Conservation (phyloP, 2,329 filamentous ascomycete genomes). For the Botrytis fragariae region DNA sequence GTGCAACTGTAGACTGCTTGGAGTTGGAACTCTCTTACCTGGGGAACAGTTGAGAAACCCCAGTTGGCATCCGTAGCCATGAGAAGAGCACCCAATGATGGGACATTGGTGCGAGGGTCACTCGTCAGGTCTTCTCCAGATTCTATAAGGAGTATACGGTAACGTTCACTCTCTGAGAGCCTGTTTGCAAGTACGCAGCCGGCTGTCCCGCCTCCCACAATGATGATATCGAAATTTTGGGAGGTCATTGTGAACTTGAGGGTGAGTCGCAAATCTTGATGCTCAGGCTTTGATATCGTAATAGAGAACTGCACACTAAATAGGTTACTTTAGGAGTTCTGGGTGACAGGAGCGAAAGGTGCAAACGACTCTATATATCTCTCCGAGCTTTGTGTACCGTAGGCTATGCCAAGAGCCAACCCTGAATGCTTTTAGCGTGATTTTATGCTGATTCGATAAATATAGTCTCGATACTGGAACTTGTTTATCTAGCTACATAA, state of each 20-base stretch:
- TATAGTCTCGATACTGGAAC: neutral
- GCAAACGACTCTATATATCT: neutral
- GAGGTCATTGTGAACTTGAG: neutral
- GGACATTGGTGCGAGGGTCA: slow-evolving; percentile 40
- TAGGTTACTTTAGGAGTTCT: neutral
- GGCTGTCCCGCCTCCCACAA: slow-evolving; percentile 8
- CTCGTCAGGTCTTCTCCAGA: slow-evolving; percentile 40
- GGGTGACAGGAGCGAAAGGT: neutral
- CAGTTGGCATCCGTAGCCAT: slow-evolving; percentile 20
- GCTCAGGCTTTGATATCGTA: neutral
- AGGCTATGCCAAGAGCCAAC: no score
- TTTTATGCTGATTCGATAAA: no score
- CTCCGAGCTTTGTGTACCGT: neutral
- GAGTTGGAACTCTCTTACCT: slow-evolving; percentile 11
- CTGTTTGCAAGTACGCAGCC: slow-evolving; percentile 41
- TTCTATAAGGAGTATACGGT: slow-evolving; percentile 43
- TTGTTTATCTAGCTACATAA: neutral
- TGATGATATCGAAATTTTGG: slow-evolving; percentile 12
- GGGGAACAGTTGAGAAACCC: slow-evolving; percentile 19
- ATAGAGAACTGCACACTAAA: neutral
- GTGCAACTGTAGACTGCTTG: neutral
- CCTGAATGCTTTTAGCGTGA: no score
- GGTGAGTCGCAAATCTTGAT: neutral
- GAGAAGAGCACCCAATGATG: slow-evolving; percentile 17
- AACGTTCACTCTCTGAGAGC: slow-evolving; percentile 41